Conservation (phyloP, 192 early-diverging fungal species). For the Mortierella antarctica region DNA sequence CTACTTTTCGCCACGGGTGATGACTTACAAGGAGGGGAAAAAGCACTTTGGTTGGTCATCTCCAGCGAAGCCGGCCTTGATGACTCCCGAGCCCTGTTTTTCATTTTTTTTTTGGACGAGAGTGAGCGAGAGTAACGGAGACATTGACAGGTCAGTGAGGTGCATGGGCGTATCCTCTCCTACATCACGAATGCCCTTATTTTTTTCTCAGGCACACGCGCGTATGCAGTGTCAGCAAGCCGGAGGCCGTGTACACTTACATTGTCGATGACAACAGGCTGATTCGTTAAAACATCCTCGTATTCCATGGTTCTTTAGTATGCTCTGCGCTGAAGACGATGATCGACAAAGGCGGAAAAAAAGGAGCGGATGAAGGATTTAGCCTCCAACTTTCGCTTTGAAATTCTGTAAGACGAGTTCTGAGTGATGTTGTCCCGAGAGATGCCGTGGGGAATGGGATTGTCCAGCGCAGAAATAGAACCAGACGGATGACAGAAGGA, state of each 20-base stretch:
- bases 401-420: too few species aligned
- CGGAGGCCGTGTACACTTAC: conserved; percentile 63
- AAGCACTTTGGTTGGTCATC: conserved; percentile 97
- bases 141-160: conserved; percentile 5
- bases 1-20: neutral
- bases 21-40: conserved; percentile 88
- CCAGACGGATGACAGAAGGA: too few species aligned
- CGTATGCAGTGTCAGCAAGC: neutral
- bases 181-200: neutral
- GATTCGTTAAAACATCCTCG: conserved; percentile 95
- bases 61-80: conserved; percentile 99
- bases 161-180: neutral
- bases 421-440: too few species aligned
- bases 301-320: conserved; percentile 73
- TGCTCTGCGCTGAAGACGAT: neutral
- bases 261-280: conserved; percentile 99
- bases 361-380: neutral
- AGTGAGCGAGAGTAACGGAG: neutral
- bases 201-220: conserved; percentile 22
- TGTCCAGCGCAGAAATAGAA: too few species aligned
- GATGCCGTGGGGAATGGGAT: too few species aligned
- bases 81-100: conserved; percentile 94
- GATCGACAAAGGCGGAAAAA: neutral
- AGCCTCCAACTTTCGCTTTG: too few species aligned
- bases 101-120: neutral